Base-by-base conservation (phyloP, 257 asterid genomes). In the Nicotiana tomentosiformis region DNA sequence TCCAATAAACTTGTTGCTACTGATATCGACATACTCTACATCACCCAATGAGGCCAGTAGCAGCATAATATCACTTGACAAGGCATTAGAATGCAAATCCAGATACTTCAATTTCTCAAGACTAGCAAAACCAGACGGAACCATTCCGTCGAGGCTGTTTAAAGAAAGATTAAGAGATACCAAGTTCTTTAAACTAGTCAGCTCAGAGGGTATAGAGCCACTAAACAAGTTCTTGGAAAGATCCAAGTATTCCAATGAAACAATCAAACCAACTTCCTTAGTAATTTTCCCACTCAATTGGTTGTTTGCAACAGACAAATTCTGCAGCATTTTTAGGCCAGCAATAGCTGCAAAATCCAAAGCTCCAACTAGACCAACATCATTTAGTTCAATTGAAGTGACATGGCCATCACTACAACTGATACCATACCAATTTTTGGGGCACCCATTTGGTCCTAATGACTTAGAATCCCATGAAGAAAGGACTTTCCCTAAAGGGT, bases 401-500 rank as follows among this genome's bases (percentile, higher is more conserved):
- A 94, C 90, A 78, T 64, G 90, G 83, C 97, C 95, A 18, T 88
- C 85, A 69, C 66, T 88, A 66, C 97, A 94, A 76, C 66, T 81
- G 46, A 94, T 81, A 32, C 98, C 98, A 29, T 60, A 91, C 98
- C 97, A 94, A 51, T 91, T 78, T 83, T 81, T 83, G 18, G 98
- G 97, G 83, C 98, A 94, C 5, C 93, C 94, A 89, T 92, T 89
- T 66, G 93, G 83, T 81, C 90, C 86, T 74, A 94, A 80, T 53
- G 97, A 93, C 49, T 88, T 88, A 5, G 97, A 87, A 90, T 93
- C 97, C 98, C 98, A 94, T 65, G 98, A 92, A 88, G 39, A 89
- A 85, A 90, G 91, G 86, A 87, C 88, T 82, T 88, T 79, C 66
- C 86, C 88, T n/a, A 89, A 87, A 87, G 88, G 85, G 80, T 88